These are phyloP conservation scores for Colletotrichum endophyticum DNA, from an alignment of 2,329 filamentous ascomycete species.

Conservation along the genomic window DNA sequence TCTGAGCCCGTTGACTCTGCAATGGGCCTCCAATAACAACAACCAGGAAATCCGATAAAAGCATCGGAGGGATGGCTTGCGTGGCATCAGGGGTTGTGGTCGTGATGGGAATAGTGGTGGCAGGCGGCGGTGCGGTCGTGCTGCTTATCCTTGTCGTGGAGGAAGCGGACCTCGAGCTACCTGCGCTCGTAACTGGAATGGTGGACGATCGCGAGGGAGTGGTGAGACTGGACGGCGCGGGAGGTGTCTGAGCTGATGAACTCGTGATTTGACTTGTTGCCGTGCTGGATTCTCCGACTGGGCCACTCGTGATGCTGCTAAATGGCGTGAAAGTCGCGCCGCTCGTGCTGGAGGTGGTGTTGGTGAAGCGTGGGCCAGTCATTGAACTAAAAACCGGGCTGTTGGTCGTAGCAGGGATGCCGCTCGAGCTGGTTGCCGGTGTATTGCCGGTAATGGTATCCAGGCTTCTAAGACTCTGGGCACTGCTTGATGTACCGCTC, in stretches of 20 bases:
- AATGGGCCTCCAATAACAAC: neutral
- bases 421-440: neutral
- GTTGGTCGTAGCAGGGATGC: neutral
- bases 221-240: rapidly evolving
- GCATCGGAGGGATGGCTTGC: neutral
- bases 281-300: neutral
- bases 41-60: neutral
- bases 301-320: neutral
- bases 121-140: neutral
- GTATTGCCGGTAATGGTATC: neutral
- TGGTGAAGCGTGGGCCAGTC: neutral
- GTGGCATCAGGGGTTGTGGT: neutral
- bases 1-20: neutral
- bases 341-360: neutral
- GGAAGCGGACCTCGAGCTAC: neutral
- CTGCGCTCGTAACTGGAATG: neutral
- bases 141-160: neutral
- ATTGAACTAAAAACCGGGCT: rapidly evolving
- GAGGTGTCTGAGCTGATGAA: neutral
- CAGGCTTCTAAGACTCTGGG: rapidly evolving
- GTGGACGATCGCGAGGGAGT: rapidly evolving
- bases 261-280: neutral
- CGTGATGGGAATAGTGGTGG: neutral
- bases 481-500: neutral
- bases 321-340: neutral